phyloP scores from a whole-genome alignment of 768 basidiomycete species.

The Macrolepiota fuliginosa region DNA sequence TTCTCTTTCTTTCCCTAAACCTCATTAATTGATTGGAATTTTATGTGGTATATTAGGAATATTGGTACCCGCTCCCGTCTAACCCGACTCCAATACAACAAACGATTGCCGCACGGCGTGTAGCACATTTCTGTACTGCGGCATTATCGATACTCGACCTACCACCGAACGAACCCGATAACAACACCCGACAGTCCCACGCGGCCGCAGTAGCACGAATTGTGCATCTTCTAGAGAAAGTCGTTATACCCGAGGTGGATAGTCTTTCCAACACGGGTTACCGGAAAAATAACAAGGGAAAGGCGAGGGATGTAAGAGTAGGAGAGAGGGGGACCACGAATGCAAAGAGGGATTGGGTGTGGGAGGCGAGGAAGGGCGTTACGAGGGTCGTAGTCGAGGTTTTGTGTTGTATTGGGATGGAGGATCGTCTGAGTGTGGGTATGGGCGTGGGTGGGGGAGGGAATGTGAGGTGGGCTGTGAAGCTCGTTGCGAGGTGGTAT shows the following conservation, averaged over 20 bases:
- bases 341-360: conserved; percentile 1
- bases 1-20: background rate
- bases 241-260: conserved; percentile 48
- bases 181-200: conserved; percentile 12
- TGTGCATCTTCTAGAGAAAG: conserved; percentile 37
- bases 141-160: conserved; percentile 17
- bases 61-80: conserved; percentile 42
- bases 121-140: conserved; percentile 32
- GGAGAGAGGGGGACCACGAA: background rate
- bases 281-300: conserved; percentile 24
- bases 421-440: background rate
- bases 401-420: conserved; percentile 15
- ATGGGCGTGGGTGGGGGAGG: background rate
- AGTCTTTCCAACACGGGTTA: conserved; percentile 11
- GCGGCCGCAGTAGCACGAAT: conserved; percentile 28
- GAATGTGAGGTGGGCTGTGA: conserved; percentile 19
- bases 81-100: conserved; percentile 35
- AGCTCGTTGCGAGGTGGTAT: conserved; percentile 21
- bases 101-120: conserved; percentile 45
- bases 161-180: conserved; percentile 13
- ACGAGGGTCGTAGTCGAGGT: conserved; percentile 42
- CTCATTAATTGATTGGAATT: background rate
- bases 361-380: conserved; percentile 37
- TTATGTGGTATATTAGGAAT: conserved; percentile 31
- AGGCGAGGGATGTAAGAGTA: conserved; percentile 4